Evolutionary conservation across 306 rosid species (phyloP).

Genomic region (Canavalia ensiformis): DNA sequence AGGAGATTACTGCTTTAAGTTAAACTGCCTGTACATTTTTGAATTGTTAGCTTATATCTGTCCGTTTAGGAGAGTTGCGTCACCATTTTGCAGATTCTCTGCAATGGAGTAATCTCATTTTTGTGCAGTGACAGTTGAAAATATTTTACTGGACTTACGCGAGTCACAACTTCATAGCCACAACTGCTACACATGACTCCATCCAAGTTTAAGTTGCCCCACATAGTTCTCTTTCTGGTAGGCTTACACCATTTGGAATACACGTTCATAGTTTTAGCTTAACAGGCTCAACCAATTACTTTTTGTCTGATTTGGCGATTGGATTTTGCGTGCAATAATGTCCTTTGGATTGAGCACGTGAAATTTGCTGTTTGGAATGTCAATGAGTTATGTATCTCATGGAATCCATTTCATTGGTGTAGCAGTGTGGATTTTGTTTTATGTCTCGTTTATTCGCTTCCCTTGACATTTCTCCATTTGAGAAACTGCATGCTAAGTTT

Average conservation of each 20-base stretch:
- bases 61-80: slow-evolving; percentile 22
- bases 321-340: slow-evolving; percentile 12
- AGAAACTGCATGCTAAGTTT: slow-evolving; percentile 18
- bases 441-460: background rate
- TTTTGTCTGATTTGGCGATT: slow-evolving; percentile 26
- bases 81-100: slow-evolving; percentile 32
- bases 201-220: slow-evolving; percentile 12
- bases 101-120: slow-evolving; percentile 17
- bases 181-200: slow-evolving; percentile 11
- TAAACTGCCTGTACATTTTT: slow-evolving; percentile 16
- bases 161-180: slow-evolving; percentile 11
- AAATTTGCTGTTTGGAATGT: slow-evolving; percentile 29
- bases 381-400: background rate
- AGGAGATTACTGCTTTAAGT: background rate
- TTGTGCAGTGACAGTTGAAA: slow-evolving; percentile 32
- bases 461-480: slow-evolving; percentile 7
- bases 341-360: background rate
- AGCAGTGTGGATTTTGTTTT: slow-evolving; percentile 30
- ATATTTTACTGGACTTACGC: slow-evolving; percentile 19
- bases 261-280: background rate
- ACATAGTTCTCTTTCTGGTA: background rate
- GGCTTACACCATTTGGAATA: slow-evolving; percentile 37
- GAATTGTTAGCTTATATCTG: background rate
- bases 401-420: slow-evolving; percentile 8
- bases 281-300: background rate